A percentile compares a stretch with the other conserved stretches of the same genome.
phyloP scores from a whole-genome alignment of 2,329 filamentous ascomycete species.

The Epichloe sibirici region DNA sequence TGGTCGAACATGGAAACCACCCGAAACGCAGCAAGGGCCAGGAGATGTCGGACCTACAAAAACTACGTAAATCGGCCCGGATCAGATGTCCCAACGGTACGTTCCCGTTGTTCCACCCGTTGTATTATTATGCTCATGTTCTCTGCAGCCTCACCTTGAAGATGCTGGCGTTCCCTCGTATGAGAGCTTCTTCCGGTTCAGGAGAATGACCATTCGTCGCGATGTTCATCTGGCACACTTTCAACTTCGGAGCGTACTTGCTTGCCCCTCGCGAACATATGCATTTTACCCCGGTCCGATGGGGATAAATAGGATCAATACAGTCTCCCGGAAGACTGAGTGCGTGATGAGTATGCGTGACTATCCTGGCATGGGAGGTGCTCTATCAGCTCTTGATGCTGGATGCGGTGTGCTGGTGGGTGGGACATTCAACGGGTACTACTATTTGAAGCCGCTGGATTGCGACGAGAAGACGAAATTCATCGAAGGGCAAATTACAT shows the following conservation, averaged over 20 bases:
- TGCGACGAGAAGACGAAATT: conserved; percentile 23
- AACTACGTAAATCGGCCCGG: conserved; percentile 44
- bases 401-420: conserved; percentile 44
- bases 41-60: conserved; percentile 35
- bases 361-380: conserved; percentile 22
- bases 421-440: conserved; percentile 46
- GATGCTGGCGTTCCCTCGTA: conserved; percentile 22
- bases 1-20: conserved; percentile 42
- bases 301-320: conserved; percentile 40
- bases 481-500: conserved; percentile 36
- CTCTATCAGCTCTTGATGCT: conserved; percentile 39
- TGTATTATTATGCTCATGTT: background rate
- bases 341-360: conserved; percentile 31
- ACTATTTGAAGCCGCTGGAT: conserved; percentile 35
- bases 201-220: conserved; percentile 40
- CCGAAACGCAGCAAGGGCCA: conserved; percentile 34
- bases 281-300: conserved; percentile 43
- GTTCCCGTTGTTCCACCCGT: conserved; percentile 13
- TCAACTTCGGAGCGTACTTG: conserved; percentile 51
- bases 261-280: conserved; percentile 40
- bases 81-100: conserved; percentile 36
- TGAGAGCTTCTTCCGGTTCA: conserved; percentile 46
- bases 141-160: conserved; percentile 5
- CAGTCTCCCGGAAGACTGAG: conserved; percentile 32
- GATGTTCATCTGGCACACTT: conserved; percentile 50